Evolutionary conservation across 2,329 filamentous ascomycete species (phyloP), one percentile per base, ranked within the genome.

Genomic region (Fusarium floridanum): DNA sequence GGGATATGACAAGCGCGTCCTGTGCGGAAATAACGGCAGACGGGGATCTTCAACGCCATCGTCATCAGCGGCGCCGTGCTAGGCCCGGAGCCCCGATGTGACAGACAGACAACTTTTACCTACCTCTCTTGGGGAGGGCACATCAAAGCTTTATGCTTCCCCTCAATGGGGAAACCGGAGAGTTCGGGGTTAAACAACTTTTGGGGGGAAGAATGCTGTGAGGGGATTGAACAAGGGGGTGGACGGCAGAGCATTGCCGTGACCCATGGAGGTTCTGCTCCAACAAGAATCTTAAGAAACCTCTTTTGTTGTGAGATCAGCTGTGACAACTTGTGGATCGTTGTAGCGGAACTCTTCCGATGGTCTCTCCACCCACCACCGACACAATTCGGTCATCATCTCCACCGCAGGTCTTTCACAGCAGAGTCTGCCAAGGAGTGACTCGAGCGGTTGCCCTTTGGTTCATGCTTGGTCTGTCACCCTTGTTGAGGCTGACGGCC

Each of bases 11-110:
- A 56, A 56, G 53, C 63, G 43, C 32, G 11, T 16, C n/a, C 22
- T 29, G 48, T 9, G 16, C 76, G 76, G 76, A 39, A 78, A 77
- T 77, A 77, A 75, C 60, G 32, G 39, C 48, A 59, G 48, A 37
- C 27, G 17, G 14, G 27, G 29, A 61, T 39, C 43, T 27, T 61
- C 17, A 27, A 68, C 55, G 53, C 60, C 39, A 70, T 76, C 43
- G 62, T 70, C 72, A 69, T 67, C 57, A 64, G 50, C 27, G 71
- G 62, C 63, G 62, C 48, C 34, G 39, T 24, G 10, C 37, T 60
- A 66, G 56, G 53, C 22, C 39, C n/a, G 20, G 45, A 64, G 39
- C 32, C 61, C 64, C 59, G 53, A 74, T 48, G 43, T 22, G 37
- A 29, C 66, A 59, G 50, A 64, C 37, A 57, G 17, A 27, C 61